Conservation (phyloP, 2,329 filamentous ascomycete species). For the Talaromyces sp. region DNA sequence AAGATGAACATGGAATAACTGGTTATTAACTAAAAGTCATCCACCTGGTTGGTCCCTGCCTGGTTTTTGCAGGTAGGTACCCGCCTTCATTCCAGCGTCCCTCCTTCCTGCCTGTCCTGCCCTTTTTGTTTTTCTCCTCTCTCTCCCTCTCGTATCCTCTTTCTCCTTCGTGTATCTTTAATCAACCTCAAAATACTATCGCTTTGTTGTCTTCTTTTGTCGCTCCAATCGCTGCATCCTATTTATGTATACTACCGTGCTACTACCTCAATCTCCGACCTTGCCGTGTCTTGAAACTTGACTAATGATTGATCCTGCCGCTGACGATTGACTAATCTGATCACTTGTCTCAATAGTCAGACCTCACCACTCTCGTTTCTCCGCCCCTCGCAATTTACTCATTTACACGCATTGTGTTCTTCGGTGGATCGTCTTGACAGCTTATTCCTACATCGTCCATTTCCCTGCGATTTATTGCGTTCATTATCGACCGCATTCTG, state of each 20-base stretch:
- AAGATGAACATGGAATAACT: too few relatives aligned
- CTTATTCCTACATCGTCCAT: background rate
- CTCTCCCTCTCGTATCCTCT: background rate
- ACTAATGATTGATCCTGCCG: conserved; percentile 10
- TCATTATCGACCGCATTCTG: background rate
- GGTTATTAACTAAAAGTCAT: background rate
- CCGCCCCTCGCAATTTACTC: conserved; percentile 10
- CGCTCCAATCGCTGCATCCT: background rate
- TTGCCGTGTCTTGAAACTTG: conserved; percentile 11
- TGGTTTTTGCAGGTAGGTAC: background rate
- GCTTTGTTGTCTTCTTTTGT: background rate
- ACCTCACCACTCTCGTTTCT: background rate
- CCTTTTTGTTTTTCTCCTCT: background rate
- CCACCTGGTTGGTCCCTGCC: background rate
- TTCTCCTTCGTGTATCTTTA: background rate
- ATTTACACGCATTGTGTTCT: background rate
- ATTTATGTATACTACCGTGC: background rate
- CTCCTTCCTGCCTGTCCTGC: background rate
- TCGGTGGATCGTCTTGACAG: background rate
- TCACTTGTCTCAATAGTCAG: background rate
- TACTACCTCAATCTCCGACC: background rate
- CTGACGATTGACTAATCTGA: conserved; percentile 4
- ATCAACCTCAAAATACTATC: background rate
- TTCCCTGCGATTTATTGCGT: background rate
- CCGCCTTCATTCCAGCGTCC: conserved; percentile 13